Evolutionary conservation across 2,329 filamentous ascomycete species (phyloP).

Genomic region (Fusarium tjaetaba): DNA sequence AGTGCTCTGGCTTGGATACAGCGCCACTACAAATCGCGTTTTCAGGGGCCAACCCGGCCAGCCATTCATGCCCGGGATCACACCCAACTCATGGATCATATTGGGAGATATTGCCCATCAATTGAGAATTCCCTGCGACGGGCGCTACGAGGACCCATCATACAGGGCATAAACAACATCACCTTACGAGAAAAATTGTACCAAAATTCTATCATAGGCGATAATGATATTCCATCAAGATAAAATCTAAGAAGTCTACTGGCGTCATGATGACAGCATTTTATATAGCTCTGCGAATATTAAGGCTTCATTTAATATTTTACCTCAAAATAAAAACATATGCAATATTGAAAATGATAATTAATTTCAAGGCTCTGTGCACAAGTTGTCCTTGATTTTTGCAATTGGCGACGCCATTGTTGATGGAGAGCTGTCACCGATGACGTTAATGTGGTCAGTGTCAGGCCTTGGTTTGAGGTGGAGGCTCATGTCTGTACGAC

Average conservation of each 20-base stretch:
- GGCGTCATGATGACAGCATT: constrained; percentile 18
- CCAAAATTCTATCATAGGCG: constrained; percentile 8
- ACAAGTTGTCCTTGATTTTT: constrained; percentile 33
- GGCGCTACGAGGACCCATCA: constrained; percentile 8
- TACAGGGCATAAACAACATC: constrained; percentile 10
- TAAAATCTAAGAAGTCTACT: not conserved
- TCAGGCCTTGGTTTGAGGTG: constrained; percentile 28
- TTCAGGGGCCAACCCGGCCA: constrained; percentile 1
- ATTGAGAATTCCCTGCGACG: constrained; percentile 18
- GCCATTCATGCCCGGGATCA: not conserved
- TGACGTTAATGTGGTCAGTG: constrained; percentile 27
- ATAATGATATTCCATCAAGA: constrained; percentile 6
- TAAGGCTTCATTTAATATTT: not conserved
- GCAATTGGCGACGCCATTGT: constrained; percentile 28
- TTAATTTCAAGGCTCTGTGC: constrained; percentile 17
- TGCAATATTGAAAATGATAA: not conserved
- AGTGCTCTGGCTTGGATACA: not conserved
- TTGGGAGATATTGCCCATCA: not conserved
- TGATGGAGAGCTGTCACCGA: constrained; percentile 25
- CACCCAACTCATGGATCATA: constrained; percentile 1
- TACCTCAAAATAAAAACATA: constrained; percentile 3
- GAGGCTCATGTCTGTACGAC: not conserved
- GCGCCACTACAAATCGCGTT: not conserved
- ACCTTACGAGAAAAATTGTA: not conserved
- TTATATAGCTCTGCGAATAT: not conserved